Conservation (phyloP, 2,329 filamentous ascomycete genomes). For the Fusarium citri region DNA sequence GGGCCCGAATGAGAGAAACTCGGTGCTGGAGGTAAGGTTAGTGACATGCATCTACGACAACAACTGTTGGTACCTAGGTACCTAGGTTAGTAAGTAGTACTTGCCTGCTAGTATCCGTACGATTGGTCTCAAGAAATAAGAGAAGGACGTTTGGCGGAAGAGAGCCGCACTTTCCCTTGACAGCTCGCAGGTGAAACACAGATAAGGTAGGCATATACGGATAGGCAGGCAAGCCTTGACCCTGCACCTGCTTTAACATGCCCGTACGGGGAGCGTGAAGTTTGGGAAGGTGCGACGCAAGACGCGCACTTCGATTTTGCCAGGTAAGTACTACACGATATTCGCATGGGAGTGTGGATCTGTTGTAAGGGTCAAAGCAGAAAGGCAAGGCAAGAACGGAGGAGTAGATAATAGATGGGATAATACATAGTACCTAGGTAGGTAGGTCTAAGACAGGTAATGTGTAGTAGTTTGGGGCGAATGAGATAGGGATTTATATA, state of each 20-base stretch:
- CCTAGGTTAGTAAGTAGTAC: neutral
- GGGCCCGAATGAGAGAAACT: neutral
- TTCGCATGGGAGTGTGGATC: conserved; percentile 31
- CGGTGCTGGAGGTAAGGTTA: neutral
- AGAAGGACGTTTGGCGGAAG: conserved; percentile 16
- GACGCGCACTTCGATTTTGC: conserved; percentile 8
- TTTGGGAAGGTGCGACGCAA: conserved; percentile 32
- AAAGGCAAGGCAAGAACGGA: neutral
- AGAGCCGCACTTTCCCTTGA: conserved; percentile 28
- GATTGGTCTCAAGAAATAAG: conserved; percentile 1
- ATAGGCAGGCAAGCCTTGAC: conserved; percentile 5
- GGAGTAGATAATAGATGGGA: neutral
- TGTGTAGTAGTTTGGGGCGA: neutral
- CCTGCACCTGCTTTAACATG: conserved; percentile 18
- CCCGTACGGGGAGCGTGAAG: conserved; percentile 1
- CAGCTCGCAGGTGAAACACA: neutral
- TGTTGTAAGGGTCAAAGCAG: neutral
- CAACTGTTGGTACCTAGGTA: neutral
- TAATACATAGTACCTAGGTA: neutral
- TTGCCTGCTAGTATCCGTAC: neutral
- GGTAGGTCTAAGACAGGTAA: neutral
- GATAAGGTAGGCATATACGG: neutral
- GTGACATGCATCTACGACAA: neutral
- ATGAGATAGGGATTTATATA: conserved; percentile 28
- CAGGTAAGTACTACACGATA: conserved; percentile 21